Base-by-base conservation (phyloP, 1,284 basidiomycete genomes). In the Volvariella surrecta region DNA sequence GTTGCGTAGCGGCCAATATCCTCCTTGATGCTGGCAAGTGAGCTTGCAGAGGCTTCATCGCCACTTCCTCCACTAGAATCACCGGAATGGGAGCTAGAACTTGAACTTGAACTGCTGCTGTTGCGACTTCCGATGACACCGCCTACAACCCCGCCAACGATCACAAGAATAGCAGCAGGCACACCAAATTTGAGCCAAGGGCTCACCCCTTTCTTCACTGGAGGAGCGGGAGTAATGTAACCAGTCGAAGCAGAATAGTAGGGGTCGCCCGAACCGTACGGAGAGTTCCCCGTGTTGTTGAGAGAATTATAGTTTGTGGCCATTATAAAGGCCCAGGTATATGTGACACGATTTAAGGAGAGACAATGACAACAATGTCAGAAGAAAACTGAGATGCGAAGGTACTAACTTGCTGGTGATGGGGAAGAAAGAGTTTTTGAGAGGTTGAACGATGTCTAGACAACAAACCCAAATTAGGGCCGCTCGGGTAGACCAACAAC, bases 121-220 rank as follows among this genome's bases (percentile, higher is more conserved):
- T 52, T 52, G 56, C 77, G 74, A 18, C 75, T 73, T 16, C 86
- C 89, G 31, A 93, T 55, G 24, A 91, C 76, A 56, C 81, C 85
- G 44, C 86, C 90, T 40, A 93, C 64, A 19, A 92, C 85, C 39
- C 81, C 88, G 44, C 68, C 89, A 49, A 80, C 61, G 53, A 91
- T 80, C 52, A 89, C 70, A 45, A 79, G 54, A 49, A 89, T 61
- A 39, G 74, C 58, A 44, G 86, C 61, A 28, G 82, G 82, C 30
- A 84, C 52, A 54, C 79, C 82, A 51, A 82, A 66, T 59, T 79
- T 82, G 50, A 84, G 57, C 81, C 79, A 83, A 35, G 71, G 73
- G 64, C 64, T 63, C 47, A 58, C 50, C 48, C 45, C 41, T 3
- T 59, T 46, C 60, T 68, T 62, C 72, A 60, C 68, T 67, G 44